Evolutionary conservation across 805 yeast genomes (phyloP), one percentile per base, ranked within the genome.

Genomic region (Barnettozyma salicaria): DNA sequence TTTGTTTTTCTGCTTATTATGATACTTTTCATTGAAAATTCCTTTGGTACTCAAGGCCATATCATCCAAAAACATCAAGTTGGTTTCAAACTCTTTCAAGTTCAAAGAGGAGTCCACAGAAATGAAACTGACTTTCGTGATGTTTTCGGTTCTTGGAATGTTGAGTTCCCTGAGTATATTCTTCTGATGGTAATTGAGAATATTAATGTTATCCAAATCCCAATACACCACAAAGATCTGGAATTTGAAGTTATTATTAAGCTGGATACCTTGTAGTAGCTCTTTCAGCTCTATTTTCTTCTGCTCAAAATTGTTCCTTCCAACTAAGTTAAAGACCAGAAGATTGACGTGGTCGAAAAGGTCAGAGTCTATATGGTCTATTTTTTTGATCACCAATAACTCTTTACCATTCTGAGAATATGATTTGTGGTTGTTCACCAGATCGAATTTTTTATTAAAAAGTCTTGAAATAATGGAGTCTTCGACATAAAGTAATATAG

Each of bases 311-410:
- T 60, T 41, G 42, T 59, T 39, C 51, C 42, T 39, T 49, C 64
- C 56, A 55, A 48, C 64, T n/a, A 67, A 54, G 39, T 63, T 66
- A 40, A 63, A 65, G 3, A 65, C 52, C 12, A 66, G 37, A 3
- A 64, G 21, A 34, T 62, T 65, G 0, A 59, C 47, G 37, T 61
- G 47, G 9, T 48, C 49, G 27, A 60, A 57, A 1, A 29, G 30
- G 2, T 42, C 34, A 4, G 61, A 53, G 19, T 53, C 43, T 25
- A 55, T 57, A 14, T 47, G 41, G 29, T 47, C 49, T 10, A 54
- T 48, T 14, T 55, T 50, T 13, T 37, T 41, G 4, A 64, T 44
- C 3, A 41, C 39, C 23, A 62, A 20, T 0, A 37, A 33, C 37
- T 17, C 38, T 33, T 7, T 40, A 11, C 11, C 23, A 32, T 13